A percentile compares a stretch with the other conserved stretches of the same genome.
phyloP scores from a whole-genome alignment of 1,284 basidiomycete species.

The Inonotus hispidus region DNA sequence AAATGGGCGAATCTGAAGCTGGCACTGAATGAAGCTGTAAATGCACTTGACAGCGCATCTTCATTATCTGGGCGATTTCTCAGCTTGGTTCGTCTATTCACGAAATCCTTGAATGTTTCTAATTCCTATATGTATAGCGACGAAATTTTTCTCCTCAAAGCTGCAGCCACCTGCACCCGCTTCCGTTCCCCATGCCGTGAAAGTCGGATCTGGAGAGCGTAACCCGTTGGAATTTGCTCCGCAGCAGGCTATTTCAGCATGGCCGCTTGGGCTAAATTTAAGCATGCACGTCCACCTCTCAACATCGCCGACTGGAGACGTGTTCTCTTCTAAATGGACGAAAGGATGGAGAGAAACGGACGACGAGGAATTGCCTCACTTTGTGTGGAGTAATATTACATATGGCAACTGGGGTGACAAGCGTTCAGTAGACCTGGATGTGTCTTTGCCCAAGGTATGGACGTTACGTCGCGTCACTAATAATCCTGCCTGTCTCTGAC shows the following conservation, averaged over 20 bases:
- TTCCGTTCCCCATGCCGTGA: conserved; percentile 24
- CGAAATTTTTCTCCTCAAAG: conserved; percentile 39
- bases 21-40: neutral
- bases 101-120: neutral
- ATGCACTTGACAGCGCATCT: conserved; percentile 2
- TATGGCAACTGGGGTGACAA: conserved; percentile 78
- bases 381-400: conserved; percentile 78
- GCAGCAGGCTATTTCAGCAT: conserved; percentile 45
- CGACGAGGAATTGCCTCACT: conserved; percentile 53
- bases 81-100: conserved; percentile 10
- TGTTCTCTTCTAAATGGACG: conserved; percentile 51
- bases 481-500: neutral
- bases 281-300: conserved; percentile 76
- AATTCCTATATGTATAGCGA: conserved; percentile 28
- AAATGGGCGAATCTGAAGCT: neutral
- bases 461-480: neutral
- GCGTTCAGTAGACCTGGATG: conserved; percentile 56
- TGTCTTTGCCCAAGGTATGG: conserved; percentile 70
- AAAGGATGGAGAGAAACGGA: conserved; percentile 40
- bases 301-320: conserved; percentile 53
- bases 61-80: conserved; percentile 16
- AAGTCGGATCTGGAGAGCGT: conserved; percentile 28
- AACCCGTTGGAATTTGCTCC: conserved; percentile 49
- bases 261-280: conserved; percentile 53
- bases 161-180: conserved; percentile 25